phyloP scores from a whole-genome alignment of 2,329 filamentous ascomycete genomes.

The Raffaelea albimanens region DNA sequence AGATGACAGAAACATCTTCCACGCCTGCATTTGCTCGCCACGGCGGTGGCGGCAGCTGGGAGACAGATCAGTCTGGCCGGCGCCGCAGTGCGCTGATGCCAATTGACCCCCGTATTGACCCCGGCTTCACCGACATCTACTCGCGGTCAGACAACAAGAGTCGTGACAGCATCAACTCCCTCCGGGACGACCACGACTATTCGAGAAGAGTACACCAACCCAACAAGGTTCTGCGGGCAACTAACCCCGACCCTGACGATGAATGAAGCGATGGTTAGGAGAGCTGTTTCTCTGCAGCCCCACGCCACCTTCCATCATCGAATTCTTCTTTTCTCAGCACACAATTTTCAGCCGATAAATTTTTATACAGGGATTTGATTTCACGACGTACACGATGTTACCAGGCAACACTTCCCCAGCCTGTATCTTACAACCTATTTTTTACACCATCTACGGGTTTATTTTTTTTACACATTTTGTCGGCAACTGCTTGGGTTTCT shows the following conservation, averaged over 20 bases:
- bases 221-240: slow-evolving; percentile 47
- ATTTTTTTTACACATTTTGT: not conserved
- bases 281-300: too few species aligned
- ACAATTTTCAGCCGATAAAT: not conserved
- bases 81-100: slow-evolving; percentile 45
- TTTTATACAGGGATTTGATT: slow-evolving; percentile 9
- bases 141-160: slow-evolving; percentile 44
- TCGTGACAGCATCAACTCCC: slow-evolving; percentile 52
- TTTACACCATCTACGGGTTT: not conserved
- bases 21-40: slow-evolving; percentile 4
- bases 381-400: slow-evolving; percentile 24
- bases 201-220: slow-evolving; percentile 48
- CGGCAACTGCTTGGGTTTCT: slow-evolving; percentile 18
- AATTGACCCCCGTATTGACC: slow-evolving; percentile 55
- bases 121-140: slow-evolving; percentile 49
- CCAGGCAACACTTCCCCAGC: slow-evolving; percentile 3
- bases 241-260: slow-evolving; percentile 46
- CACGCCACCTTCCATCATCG: not conserved
- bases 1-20: slow-evolving; percentile 25
- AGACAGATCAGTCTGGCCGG: slow-evolving; percentile 26
- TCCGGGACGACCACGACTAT: slow-evolving; percentile 58
- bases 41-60: slow-evolving; percentile 18
- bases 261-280: not conserved
- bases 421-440: not conserved
- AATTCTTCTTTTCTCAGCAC: not conserved